Evolutionary conservation across 306 rosid genomes (phyloP).

Genomic region (Senna tora): DNA sequence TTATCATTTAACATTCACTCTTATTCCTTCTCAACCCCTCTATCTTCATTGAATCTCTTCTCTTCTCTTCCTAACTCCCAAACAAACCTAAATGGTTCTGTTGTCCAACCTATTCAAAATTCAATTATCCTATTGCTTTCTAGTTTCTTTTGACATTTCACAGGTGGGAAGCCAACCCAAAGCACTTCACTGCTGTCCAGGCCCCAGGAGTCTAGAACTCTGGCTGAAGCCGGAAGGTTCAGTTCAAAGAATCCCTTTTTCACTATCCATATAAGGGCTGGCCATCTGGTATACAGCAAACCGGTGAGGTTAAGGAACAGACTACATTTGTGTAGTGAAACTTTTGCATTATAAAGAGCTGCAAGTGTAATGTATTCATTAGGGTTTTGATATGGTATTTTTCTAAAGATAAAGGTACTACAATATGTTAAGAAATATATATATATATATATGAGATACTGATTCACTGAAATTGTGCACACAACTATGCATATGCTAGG

Average conservation of each 20-base stretch:
- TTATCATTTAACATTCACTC: too few species aligned
- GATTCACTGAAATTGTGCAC: too few species aligned
- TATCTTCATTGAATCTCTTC: too few species aligned
- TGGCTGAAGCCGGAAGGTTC: background rate
- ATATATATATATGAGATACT: too few species aligned
- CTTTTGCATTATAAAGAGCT: background rate
- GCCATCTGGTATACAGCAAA: background rate
- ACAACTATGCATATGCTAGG: too few species aligned
- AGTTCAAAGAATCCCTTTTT: slow-evolving; percentile 26
- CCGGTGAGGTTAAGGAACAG: slow-evolving; percentile 4
- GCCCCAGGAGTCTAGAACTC: background rate
- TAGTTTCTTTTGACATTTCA: background rate
- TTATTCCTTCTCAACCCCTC: too few species aligned
- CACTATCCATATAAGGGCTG: background rate
- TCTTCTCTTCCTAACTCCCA: too few species aligned
- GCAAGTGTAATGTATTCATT: background rate
- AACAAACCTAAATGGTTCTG: background rate
- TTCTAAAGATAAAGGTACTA: too few species aligned
- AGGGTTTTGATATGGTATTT: too few species aligned
- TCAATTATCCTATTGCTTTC: background rate
- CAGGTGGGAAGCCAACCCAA: background rate
- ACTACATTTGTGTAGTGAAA: background rate
- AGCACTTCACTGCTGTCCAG: background rate
- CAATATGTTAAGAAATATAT: too few species aligned
- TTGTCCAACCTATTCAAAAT: too few species aligned